Percentiles rank a stretch among this genome's conserved stretches.
phyloP scores from a whole-genome alignment of 306 rosid genomes.

The Cercis canadensis region DNA sequence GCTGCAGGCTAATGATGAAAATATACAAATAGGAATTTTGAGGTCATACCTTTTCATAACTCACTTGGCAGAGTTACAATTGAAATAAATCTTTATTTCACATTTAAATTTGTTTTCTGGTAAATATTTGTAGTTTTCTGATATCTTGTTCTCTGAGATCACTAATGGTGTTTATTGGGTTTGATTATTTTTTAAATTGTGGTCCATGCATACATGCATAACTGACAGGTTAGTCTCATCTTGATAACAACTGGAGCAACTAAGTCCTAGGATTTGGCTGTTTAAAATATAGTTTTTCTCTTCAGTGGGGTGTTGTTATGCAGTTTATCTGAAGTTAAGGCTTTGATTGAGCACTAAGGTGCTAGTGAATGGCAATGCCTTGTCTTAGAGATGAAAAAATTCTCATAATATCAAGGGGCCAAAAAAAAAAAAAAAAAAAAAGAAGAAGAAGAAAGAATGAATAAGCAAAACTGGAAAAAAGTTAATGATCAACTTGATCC shows the following conservation, averaged over 20 bases:
- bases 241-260: neutral
- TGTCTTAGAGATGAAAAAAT: too few relatives aligned
- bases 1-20: neutral
- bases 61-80: slow-evolving; percentile 2
- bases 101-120: slow-evolving; percentile 3
- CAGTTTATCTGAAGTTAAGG: too few relatives aligned
- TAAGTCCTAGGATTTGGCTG: slow-evolving; percentile 1
- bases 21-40: neutral
- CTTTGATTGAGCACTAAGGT: too few relatives aligned
- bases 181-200: neutral
- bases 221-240: neutral
- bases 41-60: neutral
- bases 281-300: neutral
- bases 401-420: too few relatives aligned
- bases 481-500: neutral
- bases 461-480: neutral
- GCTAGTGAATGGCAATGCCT: too few relatives aligned
- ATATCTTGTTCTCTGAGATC: neutral
- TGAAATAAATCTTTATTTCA: slow-evolving; percentile 2
- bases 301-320: neutral
- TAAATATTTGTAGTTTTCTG: neutral
- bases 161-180: neutral
- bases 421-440: too few relatives aligned
- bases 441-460: too few relatives aligned
- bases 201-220: neutral